These are phyloP conservation scores for Phaeophleospora eucalypticola DNA, from an alignment of 2,329 filamentous ascomycete species.

Conservation along the genomic window DNA sequence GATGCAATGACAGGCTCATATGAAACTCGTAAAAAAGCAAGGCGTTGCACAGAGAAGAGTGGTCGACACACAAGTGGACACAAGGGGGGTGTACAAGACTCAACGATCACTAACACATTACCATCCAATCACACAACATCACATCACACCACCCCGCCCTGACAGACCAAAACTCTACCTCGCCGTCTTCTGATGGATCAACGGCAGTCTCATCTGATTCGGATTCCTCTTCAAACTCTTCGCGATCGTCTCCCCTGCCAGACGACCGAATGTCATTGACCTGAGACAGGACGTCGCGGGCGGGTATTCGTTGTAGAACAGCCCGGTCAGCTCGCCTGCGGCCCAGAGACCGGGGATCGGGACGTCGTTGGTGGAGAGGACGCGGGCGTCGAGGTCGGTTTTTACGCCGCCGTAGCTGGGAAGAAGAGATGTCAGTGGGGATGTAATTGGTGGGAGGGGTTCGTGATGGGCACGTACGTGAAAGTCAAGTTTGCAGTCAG, in stretches of 20 bases:
- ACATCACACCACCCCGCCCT: no score
- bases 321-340: constrained; percentile 34
- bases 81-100: no score
- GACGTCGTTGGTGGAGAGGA: constrained; percentile 38
- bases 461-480: constrained; percentile 16
- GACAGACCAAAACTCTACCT: no score
- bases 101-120: no score
- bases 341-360: constrained; percentile 37
- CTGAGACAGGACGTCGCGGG: constrained; percentile 33
- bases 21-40: no score
- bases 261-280: constrained; percentile 32
- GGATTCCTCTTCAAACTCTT: constrained; percentile 10
- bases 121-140: no score
- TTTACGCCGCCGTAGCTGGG: constrained; percentile 40
- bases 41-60: no score
- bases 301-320: constrained; percentile 37
- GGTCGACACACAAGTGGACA: no score
- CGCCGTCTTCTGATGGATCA: neutral
- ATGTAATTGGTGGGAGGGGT: neutral
- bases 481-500: constrained; percentile 30
- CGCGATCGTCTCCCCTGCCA: constrained; percentile 32
- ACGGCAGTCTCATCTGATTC: neutral
- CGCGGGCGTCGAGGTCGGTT: constrained; percentile 37
- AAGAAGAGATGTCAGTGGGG: constrained; percentile 20
- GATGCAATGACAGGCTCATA: no score